phyloP scores from a whole-genome alignment of 2,329 filamentous ascomycete species.

The Arthrobotrys pseudoclavata region DNA sequence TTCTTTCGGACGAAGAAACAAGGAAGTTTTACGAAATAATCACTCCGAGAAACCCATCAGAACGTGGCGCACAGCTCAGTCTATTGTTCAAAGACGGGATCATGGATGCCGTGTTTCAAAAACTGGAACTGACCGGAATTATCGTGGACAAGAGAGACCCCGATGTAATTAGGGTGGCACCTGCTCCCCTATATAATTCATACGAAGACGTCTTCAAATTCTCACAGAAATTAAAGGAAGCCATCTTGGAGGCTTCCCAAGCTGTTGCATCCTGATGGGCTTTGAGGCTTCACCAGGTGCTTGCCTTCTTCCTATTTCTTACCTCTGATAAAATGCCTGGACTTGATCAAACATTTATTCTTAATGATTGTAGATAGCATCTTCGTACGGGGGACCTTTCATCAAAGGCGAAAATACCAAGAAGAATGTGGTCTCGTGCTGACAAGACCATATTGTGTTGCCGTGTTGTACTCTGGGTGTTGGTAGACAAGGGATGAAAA shows the following conservation, averaged over 20 bases:
- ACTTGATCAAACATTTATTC: too few relatives aligned
- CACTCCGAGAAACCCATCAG: slow-evolving; percentile 76
- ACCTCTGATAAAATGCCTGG: too few relatives aligned
- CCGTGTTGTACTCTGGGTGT: neutral
- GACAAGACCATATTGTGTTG: too few relatives aligned
- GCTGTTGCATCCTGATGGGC: neutral
- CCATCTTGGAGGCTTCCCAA: slow-evolving; percentile 46
- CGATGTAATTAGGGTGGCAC: slow-evolving; percentile 85
- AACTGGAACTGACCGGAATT: slow-evolving; percentile 77
- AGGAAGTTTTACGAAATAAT: slow-evolving; percentile 72
- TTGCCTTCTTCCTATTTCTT: neutral
- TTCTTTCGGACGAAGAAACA: slow-evolving; percentile 18
- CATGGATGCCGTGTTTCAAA: slow-evolving; percentile 76
- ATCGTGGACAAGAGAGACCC: slow-evolving; percentile 87
- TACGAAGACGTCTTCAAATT: slow-evolving; percentile 80
- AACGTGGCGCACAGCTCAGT: slow-evolving; percentile 84
- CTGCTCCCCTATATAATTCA: slow-evolving; percentile 85
- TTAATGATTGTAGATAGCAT: too few relatives aligned
- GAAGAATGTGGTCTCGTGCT: too few relatives aligned
- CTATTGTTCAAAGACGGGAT: slow-evolving; percentile 77
- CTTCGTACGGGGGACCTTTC: too few relatives aligned
- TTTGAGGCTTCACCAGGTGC: neutral
- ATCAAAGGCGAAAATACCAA: too few relatives aligned
- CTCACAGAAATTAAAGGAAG: slow-evolving; percentile 67
- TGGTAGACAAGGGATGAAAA: neutral